A percentile compares a stretch with the other conserved stretches of the same genome.
These are phyloP conservation scores for Colletotrichum destructivum DNA, from an alignment of 2,329 filamentous ascomycete genomes.

Conservation along the genomic window DNA sequence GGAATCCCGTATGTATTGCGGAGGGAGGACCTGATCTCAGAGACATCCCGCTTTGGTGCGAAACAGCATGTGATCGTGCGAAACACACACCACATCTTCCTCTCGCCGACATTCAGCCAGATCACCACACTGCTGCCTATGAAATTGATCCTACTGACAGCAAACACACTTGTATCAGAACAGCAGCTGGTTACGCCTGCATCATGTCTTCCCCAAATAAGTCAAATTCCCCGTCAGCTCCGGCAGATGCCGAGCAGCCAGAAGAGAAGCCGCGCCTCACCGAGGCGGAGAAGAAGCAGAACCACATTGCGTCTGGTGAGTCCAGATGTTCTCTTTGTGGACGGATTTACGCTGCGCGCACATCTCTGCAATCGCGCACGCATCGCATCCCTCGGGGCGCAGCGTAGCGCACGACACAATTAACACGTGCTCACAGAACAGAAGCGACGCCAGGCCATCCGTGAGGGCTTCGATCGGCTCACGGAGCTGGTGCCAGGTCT, in stretches of 20 bases:
- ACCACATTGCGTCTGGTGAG: constrained; percentile 68
- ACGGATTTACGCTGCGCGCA: neutral
- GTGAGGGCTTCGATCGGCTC: constrained; percentile 86
- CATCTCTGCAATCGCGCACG: neutral
- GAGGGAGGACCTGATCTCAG: constrained; percentile 26
- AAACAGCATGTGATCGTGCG: constrained; percentile 38
- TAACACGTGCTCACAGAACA: constrained; percentile 54
- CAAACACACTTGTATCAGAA: neutral
- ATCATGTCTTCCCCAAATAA: constrained; percentile 43
- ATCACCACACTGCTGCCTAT: neutral
- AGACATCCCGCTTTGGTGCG: constrained; percentile 17
- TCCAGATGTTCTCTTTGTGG: neutral
- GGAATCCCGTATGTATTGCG: constrained; percentile 23
- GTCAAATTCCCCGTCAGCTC: constrained; percentile 38
- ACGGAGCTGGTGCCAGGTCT: constrained; percentile 86
- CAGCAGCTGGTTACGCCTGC: neutral
- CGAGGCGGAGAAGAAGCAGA: constrained; percentile 69
- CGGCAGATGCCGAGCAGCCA: constrained; percentile 41
- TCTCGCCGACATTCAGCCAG: neutral
- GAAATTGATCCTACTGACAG: neutral
- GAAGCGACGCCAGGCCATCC: constrained; percentile 74
- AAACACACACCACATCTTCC: constrained; percentile 26
- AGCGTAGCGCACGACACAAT: constrained; percentile 42
- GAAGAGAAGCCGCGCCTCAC: constrained; percentile 68
- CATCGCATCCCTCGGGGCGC: constrained; percentile 13